Conservation (phyloP, 2,329 filamentous ascomycete genomes). For the Neonectria ditissima region DNA sequence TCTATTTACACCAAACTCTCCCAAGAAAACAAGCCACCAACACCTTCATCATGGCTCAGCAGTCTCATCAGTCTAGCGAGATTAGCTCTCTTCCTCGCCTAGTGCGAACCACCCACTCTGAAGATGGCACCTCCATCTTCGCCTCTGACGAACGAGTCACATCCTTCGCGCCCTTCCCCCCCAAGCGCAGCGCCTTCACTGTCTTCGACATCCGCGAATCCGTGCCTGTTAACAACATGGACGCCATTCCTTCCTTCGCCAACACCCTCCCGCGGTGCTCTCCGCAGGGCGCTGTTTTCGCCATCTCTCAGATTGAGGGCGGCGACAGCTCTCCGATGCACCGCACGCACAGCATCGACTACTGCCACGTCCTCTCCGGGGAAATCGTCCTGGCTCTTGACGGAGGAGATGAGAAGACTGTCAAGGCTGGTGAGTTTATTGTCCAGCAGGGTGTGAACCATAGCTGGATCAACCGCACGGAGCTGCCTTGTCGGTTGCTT, state of each 20-base stretch:
- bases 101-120: slow-evolving; percentile 46
- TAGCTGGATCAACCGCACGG: slow-evolving; percentile 57
- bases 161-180: slow-evolving; percentile 49
- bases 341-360: slow-evolving; percentile 56
- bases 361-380: slow-evolving; percentile 53
- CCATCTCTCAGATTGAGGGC: slow-evolving; percentile 49
- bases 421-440: slow-evolving; percentile 54
- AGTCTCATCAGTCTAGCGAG: neutral
- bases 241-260: slow-evolving; percentile 22
- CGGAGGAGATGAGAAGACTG: slow-evolving; percentile 53
- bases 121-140: slow-evolving; percentile 49
- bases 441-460: slow-evolving; percentile 59
- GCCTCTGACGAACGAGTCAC: slow-evolving; percentile 41
- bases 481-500: slow-evolving; percentile 52
- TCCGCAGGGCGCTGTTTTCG: slow-evolving; percentile 51
- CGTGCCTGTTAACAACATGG: slow-evolving; percentile 49
- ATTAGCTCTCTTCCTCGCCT: slow-evolving; percentile 39
- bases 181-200: slow-evolving; percentile 45
- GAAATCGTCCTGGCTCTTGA: slow-evolving; percentile 56
- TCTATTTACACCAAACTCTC: neutral
- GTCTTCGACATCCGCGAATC: slow-evolving; percentile 45
- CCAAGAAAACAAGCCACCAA: neutral
- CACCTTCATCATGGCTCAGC: slow-evolving; percentile 6
- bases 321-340: slow-evolving; percentile 52
- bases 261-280: slow-evolving; percentile 50